These are phyloP conservation scores for Hapsidospora chrysogenum DNA, from an alignment of 495 filamentous ascomycete species.

Conservation along the genomic window DNA sequence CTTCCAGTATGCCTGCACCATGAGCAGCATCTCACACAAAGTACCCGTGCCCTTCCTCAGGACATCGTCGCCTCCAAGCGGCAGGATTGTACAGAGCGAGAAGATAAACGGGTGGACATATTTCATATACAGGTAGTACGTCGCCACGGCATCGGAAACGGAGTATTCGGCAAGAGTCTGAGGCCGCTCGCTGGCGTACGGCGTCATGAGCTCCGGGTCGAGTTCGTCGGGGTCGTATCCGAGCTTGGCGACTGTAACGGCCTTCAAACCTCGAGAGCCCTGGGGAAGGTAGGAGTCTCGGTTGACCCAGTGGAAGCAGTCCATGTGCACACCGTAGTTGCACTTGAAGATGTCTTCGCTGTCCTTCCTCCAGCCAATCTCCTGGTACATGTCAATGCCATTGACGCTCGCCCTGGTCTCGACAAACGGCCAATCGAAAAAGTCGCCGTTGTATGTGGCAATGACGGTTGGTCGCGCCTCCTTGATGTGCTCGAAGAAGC, in stretches of 20 bases:
- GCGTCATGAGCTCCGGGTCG: slow-evolving; percentile 95
- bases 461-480: slow-evolving; percentile 90
- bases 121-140: slow-evolving; percentile 99
- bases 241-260: slow-evolving; percentile 91
- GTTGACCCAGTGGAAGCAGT: slow-evolving; percentile 97
- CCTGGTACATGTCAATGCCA: slow-evolving; percentile 98
- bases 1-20: slow-evolving; percentile 93
- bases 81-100: slow-evolving; percentile 92
- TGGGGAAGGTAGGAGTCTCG: slow-evolving; percentile 96
- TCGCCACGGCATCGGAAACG: slow-evolving; percentile 96
- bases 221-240: slow-evolving; percentile 98
- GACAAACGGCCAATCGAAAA: slow-evolving; percentile 99
- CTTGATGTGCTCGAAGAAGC: slow-evolving; percentile 93
- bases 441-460: slow-evolving; percentile 99
- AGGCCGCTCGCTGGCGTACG: slow-evolving; percentile 78
- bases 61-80: slow-evolving; percentile 81
- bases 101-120: slow-evolving; percentile 99
- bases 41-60: slow-evolving; percentile 93
- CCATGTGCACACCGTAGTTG: slow-evolving; percentile 93
- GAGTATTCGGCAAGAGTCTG: slow-evolving; percentile 96
- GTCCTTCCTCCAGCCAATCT: slow-evolving; percentile 92
- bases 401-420: slow-evolving; percentile 81
- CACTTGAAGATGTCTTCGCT: slow-evolving; percentile 91
- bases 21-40: slow-evolving; percentile 94
- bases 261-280: slow-evolving; percentile 92